These are phyloP conservation scores for Pelargonium myrrhifolium DNA, from an alignment of 441 rosid species.

Conservation along the genomic window DNA sequence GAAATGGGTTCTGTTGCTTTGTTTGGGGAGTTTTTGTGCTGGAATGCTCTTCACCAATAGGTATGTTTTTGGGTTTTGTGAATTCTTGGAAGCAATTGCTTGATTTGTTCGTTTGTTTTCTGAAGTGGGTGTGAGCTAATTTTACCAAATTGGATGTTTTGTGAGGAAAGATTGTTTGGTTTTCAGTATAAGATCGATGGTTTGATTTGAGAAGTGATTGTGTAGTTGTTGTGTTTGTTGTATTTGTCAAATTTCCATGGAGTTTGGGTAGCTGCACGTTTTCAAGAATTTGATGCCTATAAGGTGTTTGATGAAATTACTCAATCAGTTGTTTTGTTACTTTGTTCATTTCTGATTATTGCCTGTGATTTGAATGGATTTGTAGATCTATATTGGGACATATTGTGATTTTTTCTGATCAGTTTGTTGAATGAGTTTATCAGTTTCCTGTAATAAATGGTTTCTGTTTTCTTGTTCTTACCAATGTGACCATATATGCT, in stretches of 20 bases:
- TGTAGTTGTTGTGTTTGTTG: neutral
- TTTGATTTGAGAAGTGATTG: neutral
- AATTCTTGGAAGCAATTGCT: neutral
- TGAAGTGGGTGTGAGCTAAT: slow-evolving; percentile 15
- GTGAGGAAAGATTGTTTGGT: neutral
- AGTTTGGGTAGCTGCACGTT: neutral
- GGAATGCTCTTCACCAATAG: slow-evolving; percentile 82
- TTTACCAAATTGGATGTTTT: too few relatives aligned
- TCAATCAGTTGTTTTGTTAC: neutral
- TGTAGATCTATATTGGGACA: neutral
- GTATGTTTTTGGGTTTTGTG: slow-evolving; percentile 22
- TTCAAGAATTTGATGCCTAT: neutral
- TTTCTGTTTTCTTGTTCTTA: neutral
- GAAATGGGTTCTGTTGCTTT: slow-evolving; percentile 67
- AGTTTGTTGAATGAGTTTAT: too few relatives aligned
- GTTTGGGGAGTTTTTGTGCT: slow-evolving; percentile 68
- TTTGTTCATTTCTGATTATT: too few relatives aligned
- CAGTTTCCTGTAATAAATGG: neutral
- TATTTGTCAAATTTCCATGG: neutral
- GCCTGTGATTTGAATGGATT: too few relatives aligned
- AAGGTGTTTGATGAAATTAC: slow-evolving; percentile 5
- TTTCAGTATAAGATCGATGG: neutral
- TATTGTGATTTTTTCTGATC: neutral
- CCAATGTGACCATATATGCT: neutral
- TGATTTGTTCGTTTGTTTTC: neutral